Conservation (phyloP, 768 basidiomycete genomes). For the Mycena vitilis region DNA sequence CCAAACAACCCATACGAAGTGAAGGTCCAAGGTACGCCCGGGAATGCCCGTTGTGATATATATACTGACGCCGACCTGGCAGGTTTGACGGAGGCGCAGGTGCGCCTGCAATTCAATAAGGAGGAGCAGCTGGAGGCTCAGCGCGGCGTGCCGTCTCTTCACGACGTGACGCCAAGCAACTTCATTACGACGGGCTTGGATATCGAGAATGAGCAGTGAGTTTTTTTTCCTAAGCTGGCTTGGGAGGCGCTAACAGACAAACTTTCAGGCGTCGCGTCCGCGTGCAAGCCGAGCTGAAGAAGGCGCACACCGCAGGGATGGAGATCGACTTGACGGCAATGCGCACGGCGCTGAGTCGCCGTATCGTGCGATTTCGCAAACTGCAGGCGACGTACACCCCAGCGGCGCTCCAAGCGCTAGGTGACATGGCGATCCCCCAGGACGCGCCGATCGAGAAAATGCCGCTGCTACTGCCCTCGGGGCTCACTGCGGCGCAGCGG, state of each 20-base stretch:
- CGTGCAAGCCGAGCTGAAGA: constrained; percentile 32
- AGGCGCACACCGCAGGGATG: too few species aligned
- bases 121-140: constrained; percentile 10
- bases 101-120: not conserved
- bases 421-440: not conserved
- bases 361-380: not conserved
- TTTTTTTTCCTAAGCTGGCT: too few species aligned
- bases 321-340: not conserved
- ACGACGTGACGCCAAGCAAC: constrained; percentile 1
- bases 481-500: not conserved
- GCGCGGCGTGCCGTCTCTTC: not conserved
- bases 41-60: too few species aligned
- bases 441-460: not conserved
- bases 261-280: constrained; percentile 25
- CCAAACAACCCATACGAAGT: constrained; percentile 13
- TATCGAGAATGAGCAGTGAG: constrained; percentile 15
- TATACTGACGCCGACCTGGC: too few species aligned
- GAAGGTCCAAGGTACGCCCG: not conserved
- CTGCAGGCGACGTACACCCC: not conserved
- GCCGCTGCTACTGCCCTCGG: constrained; percentile 1
- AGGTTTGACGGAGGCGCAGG: constrained; percentile 1
- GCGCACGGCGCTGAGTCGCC: not conserved
- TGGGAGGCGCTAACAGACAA: too few species aligned
- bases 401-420: not conserved
- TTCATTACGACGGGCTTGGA: too few species aligned